Conservation (phyloP, 2,329 filamentous ascomycete species). For the Hymenoscyphus repandus region DNA sequence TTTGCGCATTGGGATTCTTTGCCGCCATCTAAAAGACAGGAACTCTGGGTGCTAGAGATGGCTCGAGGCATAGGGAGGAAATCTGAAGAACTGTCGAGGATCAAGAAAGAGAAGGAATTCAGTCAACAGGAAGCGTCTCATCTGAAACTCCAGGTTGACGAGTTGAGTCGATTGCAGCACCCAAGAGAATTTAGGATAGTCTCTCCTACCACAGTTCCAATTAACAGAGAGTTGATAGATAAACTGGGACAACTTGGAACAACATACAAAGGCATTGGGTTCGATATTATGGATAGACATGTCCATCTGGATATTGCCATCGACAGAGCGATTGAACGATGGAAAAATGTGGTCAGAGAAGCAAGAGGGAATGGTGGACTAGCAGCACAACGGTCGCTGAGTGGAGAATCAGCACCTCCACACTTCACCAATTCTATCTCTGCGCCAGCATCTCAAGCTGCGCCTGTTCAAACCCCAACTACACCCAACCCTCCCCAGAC, state of each 20-base stretch:
- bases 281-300: slow-evolving; percentile 46
- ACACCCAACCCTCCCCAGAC: slow-evolving; percentile 2
- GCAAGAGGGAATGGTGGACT: slow-evolving; percentile 34
- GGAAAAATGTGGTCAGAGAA: slow-evolving; percentile 56
- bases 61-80: slow-evolving; percentile 55
- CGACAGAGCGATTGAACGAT: slow-evolving; percentile 51
- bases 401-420: slow-evolving; percentile 17
- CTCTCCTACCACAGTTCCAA: slow-evolving; percentile 46
- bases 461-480: slow-evolving; percentile 3
- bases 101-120: slow-evolving; percentile 42
- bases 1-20: slow-evolving; percentile 72
- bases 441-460: not conserved
- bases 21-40: slow-evolving; percentile 47
- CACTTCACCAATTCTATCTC: not conserved
- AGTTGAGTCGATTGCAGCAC: slow-evolving; percentile 53
- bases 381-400: slow-evolving; percentile 44
- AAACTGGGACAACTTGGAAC: slow-evolving; percentile 43
- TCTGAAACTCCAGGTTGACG: slow-evolving; percentile 53
- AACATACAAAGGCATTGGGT: slow-evolving; percentile 38
- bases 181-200: slow-evolving; percentile 53
- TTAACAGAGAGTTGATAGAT: slow-evolving; percentile 45
- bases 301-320: slow-evolving; percentile 48
- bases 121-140: slow-evolving; percentile 48
- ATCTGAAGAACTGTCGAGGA: slow-evolving; percentile 44
- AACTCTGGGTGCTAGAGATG: slow-evolving; percentile 58